Percentiles rank a stretch among this genome's conserved stretches.
Evolutionary conservation across 2,329 filamentous ascomycete genomes (phyloP).

Genomic region (Ophiostoma fasciatum): DNA sequence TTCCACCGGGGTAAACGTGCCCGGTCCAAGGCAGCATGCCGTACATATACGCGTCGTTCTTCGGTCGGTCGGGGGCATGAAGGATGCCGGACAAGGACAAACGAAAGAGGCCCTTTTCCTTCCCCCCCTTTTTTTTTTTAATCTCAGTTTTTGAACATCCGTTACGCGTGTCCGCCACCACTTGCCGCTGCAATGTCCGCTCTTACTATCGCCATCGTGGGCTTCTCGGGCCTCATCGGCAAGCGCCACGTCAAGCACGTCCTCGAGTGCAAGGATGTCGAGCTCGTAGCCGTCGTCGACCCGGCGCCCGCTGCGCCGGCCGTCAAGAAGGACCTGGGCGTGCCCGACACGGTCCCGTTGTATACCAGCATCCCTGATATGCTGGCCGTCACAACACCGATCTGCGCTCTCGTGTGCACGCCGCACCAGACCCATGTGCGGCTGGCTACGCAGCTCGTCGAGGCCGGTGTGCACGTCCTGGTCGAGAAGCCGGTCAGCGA

Average conservation of each 20-base stretch:
- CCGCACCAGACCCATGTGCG: slow-evolving; percentile 43
- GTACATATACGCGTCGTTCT: no score
- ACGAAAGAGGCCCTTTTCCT: no score
- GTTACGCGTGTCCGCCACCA: no score
- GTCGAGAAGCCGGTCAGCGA: slow-evolving; percentile 42
- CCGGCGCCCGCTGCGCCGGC: not conserved
- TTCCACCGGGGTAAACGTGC: no score
- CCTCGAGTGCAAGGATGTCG: slow-evolving; percentile 15
- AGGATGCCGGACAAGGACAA: no score
- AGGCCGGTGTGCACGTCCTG: slow-evolving; percentile 34
- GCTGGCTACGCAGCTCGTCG: slow-evolving; percentile 31
- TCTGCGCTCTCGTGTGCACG: slow-evolving; percentile 19
- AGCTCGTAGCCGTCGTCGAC: slow-evolving; percentile 11
- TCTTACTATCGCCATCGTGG: slow-evolving; percentile 3
- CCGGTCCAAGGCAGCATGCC: no score
- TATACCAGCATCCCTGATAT: no score
- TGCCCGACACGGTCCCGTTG: not conserved
- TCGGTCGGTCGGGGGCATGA: no score
- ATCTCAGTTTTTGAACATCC: no score
- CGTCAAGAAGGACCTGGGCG: not conserved
- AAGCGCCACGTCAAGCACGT: not conserved
- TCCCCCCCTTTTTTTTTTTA: no score
- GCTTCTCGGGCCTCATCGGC: slow-evolving; percentile 4
- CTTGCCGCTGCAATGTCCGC: no score
- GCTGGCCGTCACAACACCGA: no score